Conservation (phyloP, 129 eudicot species). For the Smallanthus sonchifolius region DNA sequence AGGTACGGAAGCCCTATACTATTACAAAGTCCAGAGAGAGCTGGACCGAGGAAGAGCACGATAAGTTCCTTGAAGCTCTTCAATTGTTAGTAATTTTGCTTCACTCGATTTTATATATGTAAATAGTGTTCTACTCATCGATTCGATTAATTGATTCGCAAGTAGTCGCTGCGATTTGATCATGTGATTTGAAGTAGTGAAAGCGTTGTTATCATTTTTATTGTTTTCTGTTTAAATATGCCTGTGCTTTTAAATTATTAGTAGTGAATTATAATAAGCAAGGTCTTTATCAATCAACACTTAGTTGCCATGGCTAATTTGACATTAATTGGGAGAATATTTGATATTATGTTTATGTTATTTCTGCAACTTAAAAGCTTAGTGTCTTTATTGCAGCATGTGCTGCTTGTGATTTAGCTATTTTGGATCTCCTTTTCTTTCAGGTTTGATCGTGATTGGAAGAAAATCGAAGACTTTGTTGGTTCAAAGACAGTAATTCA, state of each 20-base stretch:
- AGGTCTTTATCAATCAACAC: not conserved
- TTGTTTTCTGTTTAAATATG: not conserved
- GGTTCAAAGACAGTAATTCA: slow-evolving; percentile 99
- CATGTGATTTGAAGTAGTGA: not conserved
- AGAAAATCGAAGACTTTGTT: slow-evolving; percentile 96
- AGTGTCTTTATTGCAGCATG: not conserved
- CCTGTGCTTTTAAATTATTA: not conserved
- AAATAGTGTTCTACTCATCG: slow-evolving; percentile 6
- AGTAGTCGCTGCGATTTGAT: not conserved
- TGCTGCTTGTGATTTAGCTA: not conserved
- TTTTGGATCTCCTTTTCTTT: not conserved
- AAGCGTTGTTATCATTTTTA: not conserved
- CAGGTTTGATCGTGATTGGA: slow-evolving; percentile 99
- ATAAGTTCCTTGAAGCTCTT: slow-evolving; percentile 97
- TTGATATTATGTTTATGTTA: not conserved
- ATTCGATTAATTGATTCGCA: not conserved
- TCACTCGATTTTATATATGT: not conserved
- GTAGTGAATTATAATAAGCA: not conserved
- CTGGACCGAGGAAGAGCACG: slow-evolving; percentile 97
- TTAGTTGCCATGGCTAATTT: not conserved
- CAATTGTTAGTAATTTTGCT: slow-evolving; percentile 52
- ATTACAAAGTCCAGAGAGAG: slow-evolving; percentile 97
- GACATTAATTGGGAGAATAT: not conserved
- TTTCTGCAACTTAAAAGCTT: not conserved
- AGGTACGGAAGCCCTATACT: slow-evolving; percentile 89